Evolutionary conservation across 1,139 yeast species (phyloP), one percentile per base, ranked within the genome.

Genomic region (Lodderomyces pseudojiufengensis): DNA sequence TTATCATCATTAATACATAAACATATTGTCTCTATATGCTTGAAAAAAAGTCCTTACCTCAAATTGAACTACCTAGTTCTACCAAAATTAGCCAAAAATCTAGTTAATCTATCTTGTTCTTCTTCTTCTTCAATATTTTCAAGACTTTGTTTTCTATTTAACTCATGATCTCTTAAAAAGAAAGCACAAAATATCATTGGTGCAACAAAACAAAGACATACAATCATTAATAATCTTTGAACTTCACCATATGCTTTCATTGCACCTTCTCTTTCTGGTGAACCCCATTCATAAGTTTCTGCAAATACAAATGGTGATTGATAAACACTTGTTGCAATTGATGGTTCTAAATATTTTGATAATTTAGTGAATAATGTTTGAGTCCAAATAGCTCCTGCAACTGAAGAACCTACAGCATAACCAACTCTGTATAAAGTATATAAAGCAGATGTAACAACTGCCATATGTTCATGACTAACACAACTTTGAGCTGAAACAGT

Each of bases 331-430:
- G 46, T 41, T 14, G 68, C 67, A 23, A 52, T 33, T 1, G 52
- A 47, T 1, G 57, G 24, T 34, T 48, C 48, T 45, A 61, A 42
- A 24, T 55, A 41, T 16, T 46, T 38, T 4, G 25, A 15, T 13
- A 43, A 39, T 29, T 53, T 46, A 24, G 47, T 44, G 31, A 21
- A 18, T 20, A 32, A 32, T 6, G 44, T 44, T 40, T 60, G 63
- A 15, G 66, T 51, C 71, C 71, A 65, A 20, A 65, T 52, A 14
- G 70, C 70, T 38, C 68, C 70, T 6, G 67, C 57, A 27, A 64
- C 55, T 15, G 68, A 52, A 15, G 57, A 45, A 11, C 68, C 69
- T 33, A 60, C 51, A 8, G 69, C 67, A 26, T 55, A 50, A 29
- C 70, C 71, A 35, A 65, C 51, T 45, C 66, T 51, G 50, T 61